Percentiles rank a stretch among this genome's conserved stretches.
Evolutionary conservation across 495 filamentous ascomycete genomes (phyloP).

Genomic region (Trichocladium uniseriatum): DNA sequence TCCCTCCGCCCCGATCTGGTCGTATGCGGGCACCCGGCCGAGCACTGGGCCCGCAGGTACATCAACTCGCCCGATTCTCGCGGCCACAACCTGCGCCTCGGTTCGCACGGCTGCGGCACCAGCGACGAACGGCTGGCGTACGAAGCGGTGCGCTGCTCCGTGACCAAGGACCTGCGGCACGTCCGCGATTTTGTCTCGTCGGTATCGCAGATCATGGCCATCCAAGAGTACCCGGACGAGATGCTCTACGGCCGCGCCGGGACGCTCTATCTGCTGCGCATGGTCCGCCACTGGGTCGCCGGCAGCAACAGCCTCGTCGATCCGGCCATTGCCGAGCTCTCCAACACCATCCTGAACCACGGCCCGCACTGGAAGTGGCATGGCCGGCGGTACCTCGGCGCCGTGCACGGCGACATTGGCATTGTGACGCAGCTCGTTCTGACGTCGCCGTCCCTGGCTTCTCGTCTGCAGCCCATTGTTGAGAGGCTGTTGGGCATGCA

Average conservation of each 20-base stretch:
- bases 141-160: constrained; percentile 42
- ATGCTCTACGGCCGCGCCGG: constrained; percentile 54
- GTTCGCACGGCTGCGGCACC: constrained; percentile 41
- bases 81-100: constrained; percentile 25
- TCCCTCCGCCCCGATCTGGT: constrained; percentile 36
- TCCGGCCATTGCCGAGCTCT: constrained; percentile 28
- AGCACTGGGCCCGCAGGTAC: constrained; percentile 41
- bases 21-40: constrained; percentile 34
- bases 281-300: constrained; percentile 27
- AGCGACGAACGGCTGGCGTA: constrained; percentile 46
- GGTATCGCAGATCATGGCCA: constrained; percentile 27
- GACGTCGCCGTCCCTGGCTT: constrained; percentile 27
- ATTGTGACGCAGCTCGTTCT: constrained; percentile 56
- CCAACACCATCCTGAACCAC: constrained; percentile 24
- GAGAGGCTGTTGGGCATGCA: constrained; percentile 37
- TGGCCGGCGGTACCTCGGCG: constrained; percentile 49
- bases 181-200: constrained; percentile 36
- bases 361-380: constrained; percentile 49
- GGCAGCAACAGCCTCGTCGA: constrained; percentile 25
- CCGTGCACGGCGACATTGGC: constrained; percentile 52
- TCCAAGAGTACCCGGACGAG: constrained; percentile 36
- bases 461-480: constrained; percentile 36
- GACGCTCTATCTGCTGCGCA: constrained; percentile 49
- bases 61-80: constrained; percentile 30
- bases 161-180: constrained; percentile 35